Base-by-base conservation (phyloP, 176 grass and related monocot genomes). In the Oropetium thomaeum region DNA sequence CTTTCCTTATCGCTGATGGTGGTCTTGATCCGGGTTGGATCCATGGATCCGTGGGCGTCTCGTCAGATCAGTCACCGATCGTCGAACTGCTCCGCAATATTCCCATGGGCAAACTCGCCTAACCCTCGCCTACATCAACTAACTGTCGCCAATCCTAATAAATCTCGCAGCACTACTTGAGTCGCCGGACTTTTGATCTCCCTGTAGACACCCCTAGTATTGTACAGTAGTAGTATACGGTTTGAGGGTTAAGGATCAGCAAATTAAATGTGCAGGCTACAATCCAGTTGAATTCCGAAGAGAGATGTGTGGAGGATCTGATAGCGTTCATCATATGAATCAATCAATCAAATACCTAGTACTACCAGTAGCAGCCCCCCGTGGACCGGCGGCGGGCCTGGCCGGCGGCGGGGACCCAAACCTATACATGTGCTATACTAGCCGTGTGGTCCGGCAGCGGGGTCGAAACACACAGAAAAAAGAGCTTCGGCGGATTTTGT, bases 371-470 rank as follows among this genome's bases (percentile, higher is more conserved):
- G n/a, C 8, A 42, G 20, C 4, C 15, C 19, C 44, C 19, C 28
- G 41, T 34, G 27, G 45, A n/a, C n/a, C n/a, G 38, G 25, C 7
- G 51, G n/a, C 37, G 16, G 1, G 73, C 62, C 62, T 22, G 58
- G 35, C 67, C 49, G 54, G 77, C 49, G 47, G 38, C 75, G 49
- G 71, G 77, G 77, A 81, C 84, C 84, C 71, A 40, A 70, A 60
- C 17, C 55, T 13, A 7, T 45, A 38, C 58, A 43, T 62, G 48
- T 0, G 42, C 13, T 54, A 9, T 48, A 43, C 58, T 19, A 17
- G 65, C 41, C 59, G 34, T 58, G 76, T 61, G 61, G 62, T 67
- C 69, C 69, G 83, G 23, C 52, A 60, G 38, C 13, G 63, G 75
- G 17, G 32, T 22, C 45, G 47, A 62, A 52, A 58, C 71, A 37